Conservation (phyloP, 768 basidiomycete genomes). For the Auricularia cornea region DNA sequence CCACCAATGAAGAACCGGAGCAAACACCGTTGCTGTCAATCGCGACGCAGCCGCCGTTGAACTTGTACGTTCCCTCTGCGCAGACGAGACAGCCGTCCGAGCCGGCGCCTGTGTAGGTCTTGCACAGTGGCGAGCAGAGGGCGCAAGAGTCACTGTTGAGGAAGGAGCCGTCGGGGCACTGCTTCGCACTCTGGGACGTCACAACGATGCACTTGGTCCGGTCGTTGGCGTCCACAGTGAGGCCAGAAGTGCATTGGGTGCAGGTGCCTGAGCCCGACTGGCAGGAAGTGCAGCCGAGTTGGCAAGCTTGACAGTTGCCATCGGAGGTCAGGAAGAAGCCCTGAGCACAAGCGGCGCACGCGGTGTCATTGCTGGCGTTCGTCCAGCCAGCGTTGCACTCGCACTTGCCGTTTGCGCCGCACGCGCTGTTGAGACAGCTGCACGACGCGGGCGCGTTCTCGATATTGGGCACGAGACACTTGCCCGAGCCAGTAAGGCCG, state of each 20-base stretch:
- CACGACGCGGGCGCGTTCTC: conserved; percentile 55
- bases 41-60: conserved; percentile 65
- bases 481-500: conserved; percentile 69
- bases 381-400: conserved; percentile 73
- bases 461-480: conserved; percentile 48
- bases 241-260: conserved; percentile 59
- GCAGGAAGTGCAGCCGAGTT: conserved; percentile 64
- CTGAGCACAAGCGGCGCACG: conserved; percentile 62
- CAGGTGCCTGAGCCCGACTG: conserved; percentile 62
- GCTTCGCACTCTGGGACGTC: conserved; percentile 40
- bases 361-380: conserved; percentile 58
- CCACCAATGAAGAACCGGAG: conserved; percentile 58
- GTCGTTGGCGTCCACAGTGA: conserved; percentile 58
- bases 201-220: conserved; percentile 53
- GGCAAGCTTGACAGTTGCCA: conserved; percentile 75
- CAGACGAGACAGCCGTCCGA: conserved; percentile 70
- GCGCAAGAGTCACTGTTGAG: conserved; percentile 40
- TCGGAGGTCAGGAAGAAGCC: conserved; percentile 67
- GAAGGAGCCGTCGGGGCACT: conserved; percentile 64
- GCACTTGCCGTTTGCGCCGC: conserved; percentile 60
- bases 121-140: conserved; percentile 56
- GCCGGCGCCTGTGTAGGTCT: conserved; percentile 59
- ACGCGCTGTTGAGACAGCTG: conserved; percentile 77
- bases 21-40: conserved; percentile 65
- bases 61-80: conserved; percentile 46